phyloP scores from a whole-genome alignment of 2,329 filamentous ascomycete species.

The Scedosporium minutisporum region DNA sequence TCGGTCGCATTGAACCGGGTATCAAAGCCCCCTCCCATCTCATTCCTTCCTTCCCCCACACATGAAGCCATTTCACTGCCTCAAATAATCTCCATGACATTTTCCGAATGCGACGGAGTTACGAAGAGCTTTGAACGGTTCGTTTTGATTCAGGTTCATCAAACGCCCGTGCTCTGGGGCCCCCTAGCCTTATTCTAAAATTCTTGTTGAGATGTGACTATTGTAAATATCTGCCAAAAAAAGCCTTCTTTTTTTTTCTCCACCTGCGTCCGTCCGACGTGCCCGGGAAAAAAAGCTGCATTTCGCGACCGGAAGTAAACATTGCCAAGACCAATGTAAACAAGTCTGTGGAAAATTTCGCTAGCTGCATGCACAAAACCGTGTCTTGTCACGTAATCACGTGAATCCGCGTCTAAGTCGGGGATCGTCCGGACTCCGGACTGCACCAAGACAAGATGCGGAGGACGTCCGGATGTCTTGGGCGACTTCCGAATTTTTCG shows the following conservation, averaged over 20 bases:
- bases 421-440: background rate
- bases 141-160: background rate
- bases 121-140: background rate
- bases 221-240: background rate
- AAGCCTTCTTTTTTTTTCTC: background rate
- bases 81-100: too few relatives aligned
- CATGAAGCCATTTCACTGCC: background rate
- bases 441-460: background rate
- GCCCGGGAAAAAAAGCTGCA: background rate
- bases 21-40: background rate
- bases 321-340: slow-evolving; percentile 2
- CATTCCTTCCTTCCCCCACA: background rate
- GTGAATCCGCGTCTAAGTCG: background rate
- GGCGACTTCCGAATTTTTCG: background rate
- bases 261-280: too few relatives aligned
- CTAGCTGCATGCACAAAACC: background rate
- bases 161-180: background rate
- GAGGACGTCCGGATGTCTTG: background rate
- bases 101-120: background rate
- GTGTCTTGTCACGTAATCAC: background rate
- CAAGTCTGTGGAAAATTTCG: background rate
- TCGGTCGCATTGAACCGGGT: background rate
- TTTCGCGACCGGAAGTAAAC: background rate
- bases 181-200: background rate
- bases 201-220: background rate